Evolutionary conservation across 768 basidiomycete genomes (phyloP).

Genomic region (Hericium erinaceus): DNA sequence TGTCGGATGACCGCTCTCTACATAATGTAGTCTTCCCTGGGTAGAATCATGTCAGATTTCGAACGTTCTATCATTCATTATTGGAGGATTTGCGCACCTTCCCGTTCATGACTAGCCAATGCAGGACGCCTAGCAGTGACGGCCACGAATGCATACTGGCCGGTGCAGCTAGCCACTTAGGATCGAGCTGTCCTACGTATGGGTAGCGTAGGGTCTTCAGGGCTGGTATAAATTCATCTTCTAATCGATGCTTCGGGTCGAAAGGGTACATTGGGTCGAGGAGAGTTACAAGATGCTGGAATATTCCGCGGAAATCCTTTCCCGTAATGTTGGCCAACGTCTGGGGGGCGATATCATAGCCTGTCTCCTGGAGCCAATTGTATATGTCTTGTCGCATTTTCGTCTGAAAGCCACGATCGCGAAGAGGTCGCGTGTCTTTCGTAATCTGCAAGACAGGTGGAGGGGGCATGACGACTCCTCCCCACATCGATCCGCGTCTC

Average conservation of each 20-base stretch:
- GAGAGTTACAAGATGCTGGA: slow-evolving; percentile 62
- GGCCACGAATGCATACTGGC: slow-evolving; percentile 94
- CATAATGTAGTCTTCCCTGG: slow-evolving; percentile 32
- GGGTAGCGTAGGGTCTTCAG: slow-evolving; percentile 79
- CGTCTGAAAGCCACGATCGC: slow-evolving; percentile 63
- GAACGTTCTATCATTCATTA: not conserved
- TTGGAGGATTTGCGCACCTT: slow-evolving; percentile 42
- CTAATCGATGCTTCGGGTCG: slow-evolving; percentile 45
- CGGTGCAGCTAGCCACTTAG: slow-evolving; percentile 80
- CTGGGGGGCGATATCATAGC: slow-evolving; percentile 58
- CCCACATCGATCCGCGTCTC: slow-evolving; percentile 72
- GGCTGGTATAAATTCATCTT: slow-evolving; percentile 76
- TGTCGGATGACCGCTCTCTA: slow-evolving; percentile 58
- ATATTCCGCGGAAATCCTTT: slow-evolving; percentile 80
- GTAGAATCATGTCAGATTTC: not conserved
- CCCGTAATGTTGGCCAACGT: slow-evolving; percentile 71
- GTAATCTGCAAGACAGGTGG: slow-evolving; percentile 43
- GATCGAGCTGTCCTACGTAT: slow-evolving; percentile 65
- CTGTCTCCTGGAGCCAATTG: slow-evolving; percentile 55
- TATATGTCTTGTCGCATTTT: slow-evolving; percentile 74
- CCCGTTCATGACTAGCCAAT: slow-evolving; percentile 86
- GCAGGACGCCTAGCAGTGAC: slow-evolving; percentile 72
- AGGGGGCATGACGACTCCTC: slow-evolving; percentile 35
- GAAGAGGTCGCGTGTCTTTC: slow-evolving; percentile 73
- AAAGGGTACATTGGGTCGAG: slow-evolving; percentile 66